These are phyloP conservation scores for Antitrichia curtipendula DNA, from an alignment of 225 moss, liverwort and hornwort genomes.

Conservation along the genomic window DNA sequence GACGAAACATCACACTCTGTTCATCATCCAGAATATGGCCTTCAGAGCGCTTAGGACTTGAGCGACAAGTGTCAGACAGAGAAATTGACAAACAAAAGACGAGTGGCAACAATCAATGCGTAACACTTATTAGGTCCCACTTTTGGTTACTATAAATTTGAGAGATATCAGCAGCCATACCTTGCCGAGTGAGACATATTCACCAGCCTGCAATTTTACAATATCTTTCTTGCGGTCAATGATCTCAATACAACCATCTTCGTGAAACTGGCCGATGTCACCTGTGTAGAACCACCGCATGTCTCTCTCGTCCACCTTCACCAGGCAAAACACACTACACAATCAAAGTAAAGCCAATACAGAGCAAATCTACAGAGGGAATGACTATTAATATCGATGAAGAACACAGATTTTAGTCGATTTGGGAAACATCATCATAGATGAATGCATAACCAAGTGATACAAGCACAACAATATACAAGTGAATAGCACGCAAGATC, in stretches of 20 bases:
- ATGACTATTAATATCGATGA: neutral
- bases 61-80: neutral
- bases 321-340: neutral
- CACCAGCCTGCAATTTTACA: constrained; percentile 92
- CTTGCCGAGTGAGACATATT: constrained; percentile 97
- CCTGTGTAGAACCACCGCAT: constrained; percentile 93
- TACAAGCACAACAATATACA: neutral
- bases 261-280: constrained; percentile 78
- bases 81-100: neutral
- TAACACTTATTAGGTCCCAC: neutral
- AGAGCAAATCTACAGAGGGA: neutral
- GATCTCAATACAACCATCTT: constrained; percentile 83
- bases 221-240: constrained; percentile 97
- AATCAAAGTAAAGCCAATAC: neutral
- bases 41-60: neutral
- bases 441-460: neutral
- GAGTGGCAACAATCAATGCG: neutral
- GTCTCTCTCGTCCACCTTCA: constrained; percentile 69
- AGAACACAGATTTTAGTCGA: neutral
- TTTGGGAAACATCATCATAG: neutral
- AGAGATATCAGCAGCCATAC: constrained; percentile 10
- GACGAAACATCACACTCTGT: neutral
- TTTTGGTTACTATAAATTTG: neutral
- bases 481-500: neutral
- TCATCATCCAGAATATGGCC: neutral